These are phyloP conservation scores for Trichosporon coremiiforme DNA, from an alignment of 1,284 basidiomycete genomes.

Conservation along the genomic window DNA sequence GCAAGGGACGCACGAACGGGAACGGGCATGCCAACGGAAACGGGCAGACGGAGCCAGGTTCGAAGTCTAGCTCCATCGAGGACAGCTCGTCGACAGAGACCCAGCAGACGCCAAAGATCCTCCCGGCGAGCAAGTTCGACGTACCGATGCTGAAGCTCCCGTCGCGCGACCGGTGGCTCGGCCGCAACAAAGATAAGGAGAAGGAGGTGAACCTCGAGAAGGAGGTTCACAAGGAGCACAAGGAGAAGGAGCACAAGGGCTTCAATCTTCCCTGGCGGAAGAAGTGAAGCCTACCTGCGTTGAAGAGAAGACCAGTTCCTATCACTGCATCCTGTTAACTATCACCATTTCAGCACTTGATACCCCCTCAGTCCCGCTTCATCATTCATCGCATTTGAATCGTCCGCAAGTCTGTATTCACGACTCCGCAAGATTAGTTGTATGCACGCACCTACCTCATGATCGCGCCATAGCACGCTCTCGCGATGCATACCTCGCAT, in stretches of 20 bases:
- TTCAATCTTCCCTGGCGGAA: slow-evolving; percentile 16
- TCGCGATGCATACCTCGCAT: no score
- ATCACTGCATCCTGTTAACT: background rate
- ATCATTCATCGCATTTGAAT: background rate
- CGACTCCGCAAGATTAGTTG: background rate
- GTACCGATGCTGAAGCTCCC: slow-evolving; percentile 11
- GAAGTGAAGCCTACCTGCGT: background rate
- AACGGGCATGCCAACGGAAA: background rate
- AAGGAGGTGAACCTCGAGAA: slow-evolving; percentile 16
- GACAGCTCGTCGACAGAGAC: slow-evolving; percentile 16
- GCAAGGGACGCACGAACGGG: background rate
- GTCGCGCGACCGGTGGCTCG: slow-evolving; percentile 4
- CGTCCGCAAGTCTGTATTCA: slow-evolving; percentile 6
- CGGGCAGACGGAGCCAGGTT: background rate
- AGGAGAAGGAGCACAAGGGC: slow-evolving; percentile 4
- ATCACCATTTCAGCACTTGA: background rate
- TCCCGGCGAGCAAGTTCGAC: background rate
- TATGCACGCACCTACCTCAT: slow-evolving; percentile 2
- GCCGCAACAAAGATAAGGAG: slow-evolving; percentile 22
- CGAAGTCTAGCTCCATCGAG: background rate
- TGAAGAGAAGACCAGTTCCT: background rate
- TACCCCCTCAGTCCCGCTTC: background rate
- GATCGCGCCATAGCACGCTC: background rate
- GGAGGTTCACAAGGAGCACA: slow-evolving; percentile 21
- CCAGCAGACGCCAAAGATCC: background rate